Percentiles rank a stretch among this genome's conserved stretches.
These are phyloP conservation scores for Corrigiola litoralis DNA, from an alignment of 179 eudicot genomes.

Conservation along the genomic window DNA sequence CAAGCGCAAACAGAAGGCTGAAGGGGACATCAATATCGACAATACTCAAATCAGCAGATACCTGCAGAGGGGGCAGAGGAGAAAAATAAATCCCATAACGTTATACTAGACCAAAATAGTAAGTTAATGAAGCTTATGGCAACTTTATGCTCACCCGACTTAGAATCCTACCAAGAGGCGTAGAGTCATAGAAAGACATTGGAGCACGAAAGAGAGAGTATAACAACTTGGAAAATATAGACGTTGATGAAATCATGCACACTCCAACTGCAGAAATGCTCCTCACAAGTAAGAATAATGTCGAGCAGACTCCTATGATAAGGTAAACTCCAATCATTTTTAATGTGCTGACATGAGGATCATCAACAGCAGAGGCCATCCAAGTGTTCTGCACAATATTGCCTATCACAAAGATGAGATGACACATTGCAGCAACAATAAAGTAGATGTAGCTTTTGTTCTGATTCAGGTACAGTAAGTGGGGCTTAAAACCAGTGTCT, in stretches of 20 bases:
- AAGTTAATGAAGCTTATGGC: background rate
- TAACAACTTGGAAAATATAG: slow-evolving; percentile 50
- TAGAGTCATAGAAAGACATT: slow-evolving; percentile 54
- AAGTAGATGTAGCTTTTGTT: slow-evolving; percentile 48
- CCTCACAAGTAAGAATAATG: slow-evolving; percentile 39
- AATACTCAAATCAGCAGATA: too few relatives aligned
- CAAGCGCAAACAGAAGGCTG: slow-evolving; percentile 38
- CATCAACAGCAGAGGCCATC: slow-evolving; percentile 68
- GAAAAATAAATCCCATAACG: background rate
- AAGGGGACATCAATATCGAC: slow-evolving; percentile 57
- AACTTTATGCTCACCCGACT: slow-evolving; percentile 39
- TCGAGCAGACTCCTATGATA: slow-evolving; percentile 36
- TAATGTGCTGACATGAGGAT: slow-evolving; percentile 36
- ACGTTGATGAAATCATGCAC: slow-evolving; percentile 55
- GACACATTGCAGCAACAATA: slow-evolving; percentile 35
- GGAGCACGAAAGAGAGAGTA: slow-evolving; percentile 67
- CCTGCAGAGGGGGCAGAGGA: slow-evolving; percentile 12
- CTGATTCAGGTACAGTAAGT: slow-evolving; percentile 46
- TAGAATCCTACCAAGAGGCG: slow-evolving; percentile 58
- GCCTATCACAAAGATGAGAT: slow-evolving; percentile 34
- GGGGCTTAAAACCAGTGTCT: slow-evolving; percentile 59
- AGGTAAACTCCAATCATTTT: slow-evolving; percentile 51
- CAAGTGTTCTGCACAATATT: slow-evolving; percentile 58
- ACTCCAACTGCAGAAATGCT: slow-evolving; percentile 37
- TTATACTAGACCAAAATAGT: background rate